Conservation (phyloP, 495 filamentous ascomycete species). For the Aspergillus baeticus region DNA sequence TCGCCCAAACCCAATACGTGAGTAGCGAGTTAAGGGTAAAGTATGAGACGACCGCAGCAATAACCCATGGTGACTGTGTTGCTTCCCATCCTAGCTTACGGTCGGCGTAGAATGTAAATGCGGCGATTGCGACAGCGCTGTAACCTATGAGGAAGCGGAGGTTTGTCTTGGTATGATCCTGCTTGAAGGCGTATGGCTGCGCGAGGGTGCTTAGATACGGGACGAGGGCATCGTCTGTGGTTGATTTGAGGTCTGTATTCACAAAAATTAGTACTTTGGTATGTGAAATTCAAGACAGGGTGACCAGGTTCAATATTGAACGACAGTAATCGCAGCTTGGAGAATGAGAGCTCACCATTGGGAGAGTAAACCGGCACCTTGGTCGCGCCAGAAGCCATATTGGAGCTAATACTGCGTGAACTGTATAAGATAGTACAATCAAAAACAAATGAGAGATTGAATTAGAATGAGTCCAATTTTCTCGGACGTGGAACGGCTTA, state of each 20-base stretch:
- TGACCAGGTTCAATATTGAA: conserved; percentile 8
- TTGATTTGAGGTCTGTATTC: conserved; percentile 85
- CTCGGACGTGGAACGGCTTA: conserved; percentile 5
- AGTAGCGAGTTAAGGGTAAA: conserved; percentile 74
- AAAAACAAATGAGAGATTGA: background rate
- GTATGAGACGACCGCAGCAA: conserved; percentile 73
- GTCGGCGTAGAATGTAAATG: conserved; percentile 83
- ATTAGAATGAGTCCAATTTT: background rate
- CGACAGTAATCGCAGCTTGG: conserved; percentile 7
- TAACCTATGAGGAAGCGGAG: conserved; percentile 83
- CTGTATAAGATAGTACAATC: background rate
- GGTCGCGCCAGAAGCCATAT: conserved; percentile 28
- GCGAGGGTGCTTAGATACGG: conserved; percentile 82
- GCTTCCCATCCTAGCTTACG: conserved; percentile 85
- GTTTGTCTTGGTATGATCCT: conserved; percentile 77
- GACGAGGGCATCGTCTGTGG: conserved; percentile 89
- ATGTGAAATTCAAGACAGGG: background rate
- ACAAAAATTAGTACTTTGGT: conserved; percentile 9
- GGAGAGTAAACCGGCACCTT: conserved; percentile 49
- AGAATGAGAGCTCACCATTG: conserved; percentile 37
- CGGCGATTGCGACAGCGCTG: conserved; percentile 74
- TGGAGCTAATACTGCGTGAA: background rate
- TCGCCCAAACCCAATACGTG: conserved; percentile 81
- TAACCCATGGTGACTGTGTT: conserved; percentile 71
- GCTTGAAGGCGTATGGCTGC: conserved; percentile 62